A percentile compares a stretch with the other conserved stretches of the same genome.
phyloP scores from a whole-genome alignment of 225 moss, liverwort and hornwort species.

The Straminergon stramineum region DNA sequence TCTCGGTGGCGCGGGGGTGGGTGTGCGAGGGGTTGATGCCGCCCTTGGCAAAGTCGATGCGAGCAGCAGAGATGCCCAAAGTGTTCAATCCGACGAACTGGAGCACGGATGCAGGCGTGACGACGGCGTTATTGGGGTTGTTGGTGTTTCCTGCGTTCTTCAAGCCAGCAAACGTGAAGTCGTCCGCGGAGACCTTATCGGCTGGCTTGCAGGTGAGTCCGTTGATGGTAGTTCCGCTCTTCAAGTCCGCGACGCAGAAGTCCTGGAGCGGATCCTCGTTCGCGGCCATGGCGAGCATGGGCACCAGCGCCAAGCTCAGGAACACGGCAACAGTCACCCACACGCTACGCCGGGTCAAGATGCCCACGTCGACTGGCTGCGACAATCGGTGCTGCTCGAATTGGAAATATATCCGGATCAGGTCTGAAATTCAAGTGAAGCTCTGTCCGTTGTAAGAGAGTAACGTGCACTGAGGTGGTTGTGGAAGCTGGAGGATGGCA shows the following conservation, averaged over 20 bases:
- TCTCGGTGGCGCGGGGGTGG: neutral
- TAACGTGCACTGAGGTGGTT: neutral
- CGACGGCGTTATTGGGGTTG: neutral
- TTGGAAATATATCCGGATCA: too few species aligned
- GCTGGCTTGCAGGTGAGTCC: neutral
- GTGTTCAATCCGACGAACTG: neutral
- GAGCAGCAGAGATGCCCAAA: neutral
- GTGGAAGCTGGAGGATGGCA: neutral
- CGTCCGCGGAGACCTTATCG: neutral
- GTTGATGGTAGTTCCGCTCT: neutral
- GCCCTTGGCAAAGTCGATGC: neutral
- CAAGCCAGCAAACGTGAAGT: neutral
- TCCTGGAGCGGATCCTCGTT: neutral
- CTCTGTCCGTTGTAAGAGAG: neutral
- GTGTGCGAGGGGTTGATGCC: neutral
- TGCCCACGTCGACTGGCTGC: neutral
- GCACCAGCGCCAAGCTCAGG: neutral
- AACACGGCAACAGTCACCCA: neutral
- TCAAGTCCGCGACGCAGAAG: neutral
- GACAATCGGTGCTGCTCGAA: too few species aligned
- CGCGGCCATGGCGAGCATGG: neutral
- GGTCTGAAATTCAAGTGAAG: neutral
- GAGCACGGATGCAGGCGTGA: neutral
- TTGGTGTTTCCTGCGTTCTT: neutral
- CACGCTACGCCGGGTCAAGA: neutral